A percentile compares a stretch with the other conserved stretches of the same genome.
Evolutionary conservation across 2,329 filamentous ascomycete species (phyloP).

Genomic region (Xylaria sp.): DNA sequence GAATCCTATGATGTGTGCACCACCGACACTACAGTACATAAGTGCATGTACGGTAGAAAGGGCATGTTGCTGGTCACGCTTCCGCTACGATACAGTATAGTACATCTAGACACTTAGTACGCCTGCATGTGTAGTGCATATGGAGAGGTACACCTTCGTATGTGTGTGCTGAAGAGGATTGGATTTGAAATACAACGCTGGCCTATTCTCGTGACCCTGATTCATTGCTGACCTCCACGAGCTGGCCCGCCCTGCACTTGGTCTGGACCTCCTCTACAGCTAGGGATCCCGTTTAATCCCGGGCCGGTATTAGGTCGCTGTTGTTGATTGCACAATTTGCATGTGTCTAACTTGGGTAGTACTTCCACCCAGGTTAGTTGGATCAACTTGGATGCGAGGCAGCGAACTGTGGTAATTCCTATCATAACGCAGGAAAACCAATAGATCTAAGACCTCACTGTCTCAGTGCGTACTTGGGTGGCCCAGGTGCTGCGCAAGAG

Average conservation of each 20-base stretch:
- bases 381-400: too few species aligned
- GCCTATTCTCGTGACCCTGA: neutral
- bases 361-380: too few species aligned
- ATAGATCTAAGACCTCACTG: too few species aligned
- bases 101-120: neutral
- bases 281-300: neutral
- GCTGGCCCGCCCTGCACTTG: neutral
- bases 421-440: too few species aligned
- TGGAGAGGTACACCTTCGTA: neutral
- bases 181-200: slow-evolving; percentile 19
- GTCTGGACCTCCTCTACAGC: slow-evolving; percentile 1
- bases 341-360: too few species aligned
- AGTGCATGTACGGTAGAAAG: too few species aligned
- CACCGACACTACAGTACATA: too few species aligned
- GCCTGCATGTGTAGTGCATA: neutral
- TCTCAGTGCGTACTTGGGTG: too few species aligned
- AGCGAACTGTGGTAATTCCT: too few species aligned
- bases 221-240: neutral
- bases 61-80: neutral
- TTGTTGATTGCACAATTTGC: too few species aligned
- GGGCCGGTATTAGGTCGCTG: too few species aligned
- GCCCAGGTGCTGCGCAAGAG: neutral
- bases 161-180: neutral
- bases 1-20: too few species aligned
- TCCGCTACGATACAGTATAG: neutral